Conservation (phyloP, 2,329 filamentous ascomycete genomes). For the Diaporthe vaccinii region DNA sequence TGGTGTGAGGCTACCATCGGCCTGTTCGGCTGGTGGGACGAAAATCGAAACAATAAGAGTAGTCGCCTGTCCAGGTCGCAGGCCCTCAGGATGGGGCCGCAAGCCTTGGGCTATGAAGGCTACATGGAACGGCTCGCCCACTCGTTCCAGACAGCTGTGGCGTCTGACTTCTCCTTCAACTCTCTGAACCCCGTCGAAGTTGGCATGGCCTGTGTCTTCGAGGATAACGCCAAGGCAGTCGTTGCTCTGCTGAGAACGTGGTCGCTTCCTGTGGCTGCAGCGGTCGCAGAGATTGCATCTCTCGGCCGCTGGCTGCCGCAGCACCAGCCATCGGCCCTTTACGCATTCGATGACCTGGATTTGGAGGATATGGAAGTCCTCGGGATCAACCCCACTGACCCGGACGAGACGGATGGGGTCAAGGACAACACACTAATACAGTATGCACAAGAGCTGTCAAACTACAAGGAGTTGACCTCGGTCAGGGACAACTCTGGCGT, state of each 20-base stretch:
- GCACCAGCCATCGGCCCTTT: conserved; percentile 65
- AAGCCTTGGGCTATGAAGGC: conserved; percentile 67
- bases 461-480: conserved; percentile 63
- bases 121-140: conserved; percentile 82
- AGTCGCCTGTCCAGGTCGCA: conserved; percentile 57
- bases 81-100: conserved; percentile 54
- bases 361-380: conserved; percentile 89
- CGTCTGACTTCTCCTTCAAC: conserved; percentile 83
- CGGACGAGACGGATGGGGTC: conserved; percentile 73
- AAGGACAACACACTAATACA: conserved; percentile 84
- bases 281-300: conserved; percentile 87
- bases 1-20: conserved; percentile 92
- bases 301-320: conserved; percentile 85
- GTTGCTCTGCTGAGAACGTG: conserved; percentile 81
- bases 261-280: conserved; percentile 84
- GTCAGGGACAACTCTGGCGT: conserved; percentile 49
- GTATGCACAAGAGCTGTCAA: conserved; percentile 79
- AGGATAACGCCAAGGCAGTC: conserved; percentile 83
- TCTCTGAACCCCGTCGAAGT: conserved; percentile 82
- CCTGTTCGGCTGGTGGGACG: conserved; percentile 93
- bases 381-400: conserved; percentile 71
- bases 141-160: conserved; percentile 77
- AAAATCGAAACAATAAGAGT: conserved; percentile 69
- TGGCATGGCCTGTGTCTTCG: conserved; percentile 83
- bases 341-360: conserved; percentile 77